These are phyloP conservation scores for Trametes villosa DNA, from an alignment of 768 basidiomycete species.

Conservation along the genomic window DNA sequence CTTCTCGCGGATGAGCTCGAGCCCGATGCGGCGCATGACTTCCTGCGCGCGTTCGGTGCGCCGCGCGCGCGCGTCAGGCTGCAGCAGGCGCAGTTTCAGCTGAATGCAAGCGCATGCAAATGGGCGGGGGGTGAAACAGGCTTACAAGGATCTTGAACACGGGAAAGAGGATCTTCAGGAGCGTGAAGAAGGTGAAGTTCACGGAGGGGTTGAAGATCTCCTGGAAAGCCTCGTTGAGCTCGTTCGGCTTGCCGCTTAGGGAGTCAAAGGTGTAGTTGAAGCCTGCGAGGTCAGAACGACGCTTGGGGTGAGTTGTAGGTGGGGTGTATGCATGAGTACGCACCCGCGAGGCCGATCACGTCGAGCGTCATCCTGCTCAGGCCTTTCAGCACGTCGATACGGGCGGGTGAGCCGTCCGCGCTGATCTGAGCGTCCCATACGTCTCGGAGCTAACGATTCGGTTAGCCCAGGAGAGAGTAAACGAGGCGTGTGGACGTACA, in stretches of 20 bases:
- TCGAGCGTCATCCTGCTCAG: constrained; percentile 44
- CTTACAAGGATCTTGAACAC: constrained; percentile 29
- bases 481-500: constrained; percentile 32
- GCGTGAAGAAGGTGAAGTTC: background rate
- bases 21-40: constrained; percentile 36
- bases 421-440: constrained; percentile 35
- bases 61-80: constrained; percentile 19
- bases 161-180: constrained; percentile 27
- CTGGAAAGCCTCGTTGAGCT: constrained; percentile 37
- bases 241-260: constrained; percentile 32
- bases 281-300: constrained; percentile 24
- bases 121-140: too few relatives aligned
- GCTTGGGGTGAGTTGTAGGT: background rate
- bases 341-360: constrained; percentile 47
- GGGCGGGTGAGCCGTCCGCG: constrained; percentile 26
- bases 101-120: background rate
- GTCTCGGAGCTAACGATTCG: constrained; percentile 23
- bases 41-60: constrained; percentile 18
- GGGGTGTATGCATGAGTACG: background rate
- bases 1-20: constrained; percentile 36
- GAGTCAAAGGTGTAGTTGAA: constrained; percentile 40
- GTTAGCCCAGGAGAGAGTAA: background rate
- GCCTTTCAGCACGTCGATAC: constrained; percentile 40
- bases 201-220: constrained; percentile 26
- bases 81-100: background rate